phyloP scores from a whole-genome alignment of 176 grass and related monocot species.

The Carex littledalei region DNA sequence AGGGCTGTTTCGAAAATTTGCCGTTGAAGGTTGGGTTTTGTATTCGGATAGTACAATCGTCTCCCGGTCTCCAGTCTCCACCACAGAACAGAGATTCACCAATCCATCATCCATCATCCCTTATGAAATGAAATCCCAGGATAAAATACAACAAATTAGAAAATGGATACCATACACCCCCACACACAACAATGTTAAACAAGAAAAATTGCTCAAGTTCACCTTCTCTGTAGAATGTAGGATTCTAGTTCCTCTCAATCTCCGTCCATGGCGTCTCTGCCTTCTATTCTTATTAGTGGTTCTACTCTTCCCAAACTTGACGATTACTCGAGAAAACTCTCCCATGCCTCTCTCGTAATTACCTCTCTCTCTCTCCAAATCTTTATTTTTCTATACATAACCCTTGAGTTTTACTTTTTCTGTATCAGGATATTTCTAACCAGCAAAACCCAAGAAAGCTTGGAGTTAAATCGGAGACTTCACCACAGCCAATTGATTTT shows the following conservation, averaged over 20 bases:
- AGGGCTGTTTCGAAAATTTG: background rate
- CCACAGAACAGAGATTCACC: background rate
- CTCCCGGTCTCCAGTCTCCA: background rate
- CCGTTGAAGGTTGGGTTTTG: background rate
- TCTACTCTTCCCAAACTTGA: background rate
- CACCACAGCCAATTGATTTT: background rate
- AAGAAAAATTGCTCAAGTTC: background rate
- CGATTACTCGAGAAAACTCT: background rate
- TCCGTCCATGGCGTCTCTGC: conserved; percentile 14
- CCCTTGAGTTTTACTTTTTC: background rate
- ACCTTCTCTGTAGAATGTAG: background rate
- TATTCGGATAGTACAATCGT: background rate
- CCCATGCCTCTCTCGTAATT: background rate
- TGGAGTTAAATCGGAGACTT: background rate
- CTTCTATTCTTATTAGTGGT: background rate
- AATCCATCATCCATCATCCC: background rate
- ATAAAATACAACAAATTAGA: background rate
- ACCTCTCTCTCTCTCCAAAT: background rate
- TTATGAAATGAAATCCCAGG: background rate
- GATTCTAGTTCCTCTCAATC: background rate
- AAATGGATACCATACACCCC: too few relatives aligned
- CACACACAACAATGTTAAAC: background rate
- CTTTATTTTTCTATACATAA: background rate
- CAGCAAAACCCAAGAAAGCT: background rate
- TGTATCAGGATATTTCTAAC: background rate